A percentile compares a stretch with the other conserved stretches of the same genome.
Evolutionary conservation across 2,329 filamentous ascomycete species (phyloP).

Genomic region (Pyrenophora teres): DNA sequence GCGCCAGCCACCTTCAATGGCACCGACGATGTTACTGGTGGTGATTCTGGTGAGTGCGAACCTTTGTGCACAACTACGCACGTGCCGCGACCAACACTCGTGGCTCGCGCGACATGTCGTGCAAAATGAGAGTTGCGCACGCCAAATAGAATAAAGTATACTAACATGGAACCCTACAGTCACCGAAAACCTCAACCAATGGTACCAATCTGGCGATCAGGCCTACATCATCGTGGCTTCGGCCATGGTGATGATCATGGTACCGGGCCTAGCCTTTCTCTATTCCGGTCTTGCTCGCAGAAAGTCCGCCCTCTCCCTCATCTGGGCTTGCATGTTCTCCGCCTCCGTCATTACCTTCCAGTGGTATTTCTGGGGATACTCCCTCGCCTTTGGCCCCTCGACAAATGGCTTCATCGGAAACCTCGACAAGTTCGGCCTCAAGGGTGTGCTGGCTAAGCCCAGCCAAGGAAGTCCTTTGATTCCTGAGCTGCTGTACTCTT

Average conservation of each 20-base stretch:
- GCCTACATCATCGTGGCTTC: slow-evolving; percentile 89
- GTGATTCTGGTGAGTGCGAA: slow-evolving; percentile 72
- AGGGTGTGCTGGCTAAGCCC: slow-evolving; percentile 80
- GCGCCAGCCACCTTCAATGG: slow-evolving; percentile 55
- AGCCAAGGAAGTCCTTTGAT: slow-evolving; percentile 87
- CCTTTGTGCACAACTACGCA: slow-evolving; percentile 19
- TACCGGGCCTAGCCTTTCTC: slow-evolving; percentile 94
- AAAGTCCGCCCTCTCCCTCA: slow-evolving; percentile 95
- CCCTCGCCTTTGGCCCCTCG: slow-evolving; percentile 83
- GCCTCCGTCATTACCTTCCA: slow-evolving; percentile 92
- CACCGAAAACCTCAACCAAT: slow-evolving; percentile 90
- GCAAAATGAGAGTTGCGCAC: not conserved
- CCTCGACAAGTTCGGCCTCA: slow-evolving; percentile 84
- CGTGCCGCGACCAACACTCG: slow-evolving; percentile 25
- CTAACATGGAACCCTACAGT: slow-evolving; percentile 56
- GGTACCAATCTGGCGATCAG: slow-evolving; percentile 89
- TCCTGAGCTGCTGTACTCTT: slow-evolving; percentile 87
- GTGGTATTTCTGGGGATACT: slow-evolving; percentile 99
- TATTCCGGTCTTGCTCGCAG: slow-evolving; percentile 97
- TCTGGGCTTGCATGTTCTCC: slow-evolving; percentile 96
- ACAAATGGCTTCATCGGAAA: slow-evolving; percentile 93
- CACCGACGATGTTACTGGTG: slow-evolving; percentile 67
- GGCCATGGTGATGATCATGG: slow-evolving; percentile 95
- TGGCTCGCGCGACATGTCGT: slow-evolving; percentile 4
- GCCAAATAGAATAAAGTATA: slow-evolving; percentile 1